Conservation (phyloP, 768 basidiomycete genomes). For the Neoboletus subvelutipes region DNA sequence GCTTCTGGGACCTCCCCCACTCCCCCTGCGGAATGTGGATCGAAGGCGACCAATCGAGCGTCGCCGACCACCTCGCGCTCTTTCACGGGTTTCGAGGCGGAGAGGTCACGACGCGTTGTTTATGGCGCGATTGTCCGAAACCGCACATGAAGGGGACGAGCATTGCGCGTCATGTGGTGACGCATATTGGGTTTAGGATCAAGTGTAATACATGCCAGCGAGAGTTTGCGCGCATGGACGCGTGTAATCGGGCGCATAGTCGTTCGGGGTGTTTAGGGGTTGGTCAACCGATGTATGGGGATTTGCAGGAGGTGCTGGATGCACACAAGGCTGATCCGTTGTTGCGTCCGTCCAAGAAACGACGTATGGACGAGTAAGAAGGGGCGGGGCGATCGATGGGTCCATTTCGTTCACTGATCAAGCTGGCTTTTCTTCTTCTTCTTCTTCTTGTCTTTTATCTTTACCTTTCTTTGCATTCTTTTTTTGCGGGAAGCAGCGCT, state of each 20-base stretch:
- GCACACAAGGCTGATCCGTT: slow-evolving; percentile 26
- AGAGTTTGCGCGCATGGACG: slow-evolving; percentile 35
- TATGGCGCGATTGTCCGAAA: slow-evolving; percentile 31
- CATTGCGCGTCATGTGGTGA: slow-evolving; percentile 34
- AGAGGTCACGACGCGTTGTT: slow-evolving; percentile 30
- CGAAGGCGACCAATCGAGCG: slow-evolving; percentile 34
- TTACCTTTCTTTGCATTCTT: neutral
- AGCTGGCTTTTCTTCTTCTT: neutral
- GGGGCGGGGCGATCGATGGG: neutral
- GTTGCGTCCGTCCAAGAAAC: slow-evolving; percentile 29
- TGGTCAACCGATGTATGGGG: slow-evolving; percentile 32
- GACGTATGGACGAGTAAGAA: slow-evolving; percentile 27
- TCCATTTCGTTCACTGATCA: neutral
- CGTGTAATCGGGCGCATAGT: slow-evolving; percentile 35
- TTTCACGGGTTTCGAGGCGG: slow-evolving; percentile 33
- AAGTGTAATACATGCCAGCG: slow-evolving; percentile 31
- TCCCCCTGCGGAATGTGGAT: slow-evolving; percentile 35
- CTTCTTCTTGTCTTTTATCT: neutral
- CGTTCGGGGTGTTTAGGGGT: slow-evolving; percentile 32
- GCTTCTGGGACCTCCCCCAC: slow-evolving; percentile 27
- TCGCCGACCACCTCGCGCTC: slow-evolving; percentile 33
- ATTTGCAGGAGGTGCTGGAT: slow-evolving; percentile 26
- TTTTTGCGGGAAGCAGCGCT: neutral
- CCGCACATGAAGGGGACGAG: slow-evolving; percentile 34
- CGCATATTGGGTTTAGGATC: slow-evolving; percentile 32